A percentile compares a stretch with the other conserved stretches of the same genome.
phyloP scores from a whole-genome alignment of 805 yeast species.

The Torulaspora franciscae region DNA sequence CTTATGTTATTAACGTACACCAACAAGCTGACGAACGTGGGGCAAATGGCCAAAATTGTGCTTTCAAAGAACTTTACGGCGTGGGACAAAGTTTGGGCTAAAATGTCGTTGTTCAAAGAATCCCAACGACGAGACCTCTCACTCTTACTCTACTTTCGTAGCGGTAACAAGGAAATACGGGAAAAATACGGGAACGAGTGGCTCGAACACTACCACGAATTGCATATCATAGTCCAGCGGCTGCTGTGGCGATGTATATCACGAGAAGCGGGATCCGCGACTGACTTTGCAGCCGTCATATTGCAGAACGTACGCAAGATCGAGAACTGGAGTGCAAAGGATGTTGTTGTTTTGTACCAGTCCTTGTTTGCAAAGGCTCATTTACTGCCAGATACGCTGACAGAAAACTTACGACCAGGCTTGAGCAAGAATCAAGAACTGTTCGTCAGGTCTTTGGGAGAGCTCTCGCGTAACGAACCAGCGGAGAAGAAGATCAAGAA shows the following conservation, averaged over 20 bases:
- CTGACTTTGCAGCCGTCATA: constrained; percentile 1
- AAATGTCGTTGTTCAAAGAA: constrained; percentile 19
- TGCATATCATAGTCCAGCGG: constrained; percentile 21
- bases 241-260: constrained; percentile 28
- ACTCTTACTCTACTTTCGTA: constrained; percentile 23
- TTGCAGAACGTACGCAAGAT: constrained; percentile 4
- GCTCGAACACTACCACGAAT: constrained; percentile 15
- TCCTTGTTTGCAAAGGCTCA: constrained; percentile 26
- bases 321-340: constrained; percentile 10
- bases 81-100: constrained; percentile 18
- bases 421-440: constrained; percentile 22
- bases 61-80: constrained; percentile 22
- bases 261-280: not conserved
- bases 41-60: constrained; percentile 19
- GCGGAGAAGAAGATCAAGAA: constrained; percentile 7
- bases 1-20: constrained; percentile 23
- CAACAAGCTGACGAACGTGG: constrained; percentile 14
- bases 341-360: constrained; percentile 27
- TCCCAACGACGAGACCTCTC: constrained; percentile 19
- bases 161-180: constrained; percentile 15
- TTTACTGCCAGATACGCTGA: constrained; percentile 14
- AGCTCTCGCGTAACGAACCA: constrained; percentile 14
- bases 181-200: constrained; percentile 14
- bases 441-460: constrained; percentile 21
- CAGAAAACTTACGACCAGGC: constrained; percentile 1